These are phyloP conservation scores for Penicillium chermesinum DNA, from an alignment of 495 filamentous ascomycete species.

Conservation along the genomic window DNA sequence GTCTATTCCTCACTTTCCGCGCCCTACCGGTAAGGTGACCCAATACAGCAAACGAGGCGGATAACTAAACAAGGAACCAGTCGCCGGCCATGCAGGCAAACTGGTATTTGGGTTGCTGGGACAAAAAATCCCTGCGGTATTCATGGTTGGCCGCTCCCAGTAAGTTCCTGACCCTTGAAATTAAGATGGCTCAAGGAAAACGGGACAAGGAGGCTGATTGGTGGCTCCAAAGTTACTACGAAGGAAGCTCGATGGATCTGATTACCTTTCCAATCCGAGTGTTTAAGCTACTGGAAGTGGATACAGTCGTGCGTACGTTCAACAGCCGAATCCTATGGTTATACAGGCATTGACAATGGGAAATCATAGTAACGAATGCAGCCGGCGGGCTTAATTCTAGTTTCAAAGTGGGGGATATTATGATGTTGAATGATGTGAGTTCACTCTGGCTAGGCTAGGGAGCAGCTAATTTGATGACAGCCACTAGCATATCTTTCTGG, in stretches of 20 bases:
- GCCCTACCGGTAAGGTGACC: slow-evolving; percentile 51
- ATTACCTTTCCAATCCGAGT: slow-evolving; percentile 68
- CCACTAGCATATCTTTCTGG: slow-evolving; percentile 64
- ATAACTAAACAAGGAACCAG: slow-evolving; percentile 29
- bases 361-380: slow-evolving; percentile 63
- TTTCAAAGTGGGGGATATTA: slow-evolving; percentile 68
- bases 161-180: too few relatives aligned
- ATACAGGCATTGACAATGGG: background rate
- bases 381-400: slow-evolving; percentile 67
- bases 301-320: slow-evolving; percentile 55
- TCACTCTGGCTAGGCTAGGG: background rate
- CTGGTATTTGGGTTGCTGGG: slow-evolving; percentile 65
- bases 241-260: slow-evolving; percentile 64
- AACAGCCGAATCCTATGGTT: background rate
- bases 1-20: slow-evolving; percentile 62
- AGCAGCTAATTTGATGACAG: slow-evolving; percentile 20
- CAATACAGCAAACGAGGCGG: background rate
- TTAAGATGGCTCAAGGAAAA: too few relatives aligned
- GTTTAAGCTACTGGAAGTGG: slow-evolving; percentile 61
- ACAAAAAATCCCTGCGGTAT: slow-evolving; percentile 52
- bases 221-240: slow-evolving; percentile 70
- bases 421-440: slow-evolving; percentile 64
- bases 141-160: slow-evolving; percentile 74
- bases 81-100: slow-evolving; percentile 68
- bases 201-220: too few relatives aligned